These are phyloP conservation scores for Backusella morwellensis DNA, from an alignment of 192 early-diverging fungal species.

Conservation along the genomic window DNA sequence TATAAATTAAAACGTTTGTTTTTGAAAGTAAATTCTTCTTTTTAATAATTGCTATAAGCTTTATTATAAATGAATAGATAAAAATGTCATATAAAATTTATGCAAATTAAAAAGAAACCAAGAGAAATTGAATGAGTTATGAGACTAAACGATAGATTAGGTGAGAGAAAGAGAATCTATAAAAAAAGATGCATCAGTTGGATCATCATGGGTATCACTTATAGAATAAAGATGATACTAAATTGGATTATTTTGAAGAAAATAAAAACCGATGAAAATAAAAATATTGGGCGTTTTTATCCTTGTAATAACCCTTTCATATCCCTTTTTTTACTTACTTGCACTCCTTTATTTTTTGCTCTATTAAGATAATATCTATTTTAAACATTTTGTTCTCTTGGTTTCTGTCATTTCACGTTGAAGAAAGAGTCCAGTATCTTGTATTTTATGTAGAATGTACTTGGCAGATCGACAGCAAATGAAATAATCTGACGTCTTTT, in stretches of 20 bases:
- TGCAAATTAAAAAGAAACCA: neutral
- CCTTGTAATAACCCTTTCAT: neutral
- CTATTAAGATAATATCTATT: neutral
- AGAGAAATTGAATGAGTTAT: neutral
- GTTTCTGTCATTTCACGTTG: neutral
- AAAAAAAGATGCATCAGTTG: neutral
- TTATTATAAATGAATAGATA: neutral
- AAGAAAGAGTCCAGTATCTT: neutral
- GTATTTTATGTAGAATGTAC: neutral
- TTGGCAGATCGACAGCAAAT: neutral
- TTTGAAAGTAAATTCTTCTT: neutral
- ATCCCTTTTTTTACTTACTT: neutral
- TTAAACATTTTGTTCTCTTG: neutral
- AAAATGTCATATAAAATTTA: neutral
- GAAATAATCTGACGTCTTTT: neutral
- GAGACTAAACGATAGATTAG: neutral
- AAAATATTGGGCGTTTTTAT: neutral
- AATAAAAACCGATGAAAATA: neutral
- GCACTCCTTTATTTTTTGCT: neutral
- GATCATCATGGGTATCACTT: neutral
- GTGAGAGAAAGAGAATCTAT: neutral
- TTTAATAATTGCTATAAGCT: neutral
- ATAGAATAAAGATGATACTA: conserved; percentile 1
- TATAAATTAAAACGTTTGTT: neutral
- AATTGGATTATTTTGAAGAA: neutral